phyloP scores from a whole-genome alignment of 768 basidiomycete genomes.

The Leccinellum albellum region DNA sequence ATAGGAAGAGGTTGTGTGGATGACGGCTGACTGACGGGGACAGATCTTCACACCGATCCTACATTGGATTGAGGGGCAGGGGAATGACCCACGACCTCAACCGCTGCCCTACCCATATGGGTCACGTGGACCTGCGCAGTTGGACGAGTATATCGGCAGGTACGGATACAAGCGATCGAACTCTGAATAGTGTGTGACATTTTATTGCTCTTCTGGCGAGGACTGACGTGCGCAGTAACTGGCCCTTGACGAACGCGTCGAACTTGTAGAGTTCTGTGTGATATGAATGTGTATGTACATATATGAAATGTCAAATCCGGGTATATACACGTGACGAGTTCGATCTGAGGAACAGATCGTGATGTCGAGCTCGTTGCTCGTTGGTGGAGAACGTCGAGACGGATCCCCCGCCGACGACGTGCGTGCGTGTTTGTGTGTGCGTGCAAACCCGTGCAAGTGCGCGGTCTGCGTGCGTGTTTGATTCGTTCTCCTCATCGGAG shows the following conservation, averaged over 20 bases:
- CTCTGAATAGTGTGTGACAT: constrained; percentile 50
- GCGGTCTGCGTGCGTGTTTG: constrained; percentile 17
- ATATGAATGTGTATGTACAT: not conserved
- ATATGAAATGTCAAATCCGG: constrained; percentile 4
- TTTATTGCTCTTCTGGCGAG: not conserved
- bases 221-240: constrained; percentile 15
- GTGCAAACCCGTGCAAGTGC: constrained; percentile 3
- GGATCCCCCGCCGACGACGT: constrained; percentile 28
- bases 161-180: constrained; percentile 73
- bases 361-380: constrained; percentile 18
- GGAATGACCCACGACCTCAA: constrained; percentile 46
- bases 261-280: constrained; percentile 15
- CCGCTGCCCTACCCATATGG: constrained; percentile 80
- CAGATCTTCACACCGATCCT: constrained; percentile 93
- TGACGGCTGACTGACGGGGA: constrained; percentile 3
- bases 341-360: constrained; percentile 29
- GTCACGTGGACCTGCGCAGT: constrained; percentile 85
- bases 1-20: not conserved
- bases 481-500: constrained; percentile 20
- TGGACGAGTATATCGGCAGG: constrained; percentile 70
- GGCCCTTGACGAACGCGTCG: constrained; percentile 26
- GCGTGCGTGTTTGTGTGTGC: constrained; percentile 8
- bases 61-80: constrained; percentile 90
- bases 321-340: constrained; percentile 24
- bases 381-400: constrained; percentile 19